Percentiles rank a stretch among this genome's conserved stretches.
phyloP scores from a whole-genome alignment of 768 basidiomycete genomes.

The Auricularia auricula-judae region DNA sequence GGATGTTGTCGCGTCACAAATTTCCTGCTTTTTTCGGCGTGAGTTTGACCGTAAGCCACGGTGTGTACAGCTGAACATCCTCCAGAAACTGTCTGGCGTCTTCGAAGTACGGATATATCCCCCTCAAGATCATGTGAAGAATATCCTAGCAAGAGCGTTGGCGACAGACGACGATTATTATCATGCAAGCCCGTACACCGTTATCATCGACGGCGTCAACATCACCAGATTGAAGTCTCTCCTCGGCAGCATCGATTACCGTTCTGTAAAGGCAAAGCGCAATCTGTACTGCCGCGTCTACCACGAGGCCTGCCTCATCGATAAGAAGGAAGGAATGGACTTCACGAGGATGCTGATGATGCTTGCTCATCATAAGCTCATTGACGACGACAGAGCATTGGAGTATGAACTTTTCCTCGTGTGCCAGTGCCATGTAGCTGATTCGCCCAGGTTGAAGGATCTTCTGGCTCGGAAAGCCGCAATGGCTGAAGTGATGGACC shows the following conservation, averaged over 20 bases:
- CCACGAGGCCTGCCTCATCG: conserved; percentile 74
- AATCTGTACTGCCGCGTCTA: conserved; percentile 65
- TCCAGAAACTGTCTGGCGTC: conserved; percentile 68
- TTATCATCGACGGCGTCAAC: conserved; percentile 45
- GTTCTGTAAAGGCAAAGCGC: conserved; percentile 51
- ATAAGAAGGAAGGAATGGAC: conserved; percentile 70
- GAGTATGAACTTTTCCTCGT: conserved; percentile 39
- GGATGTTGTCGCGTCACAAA: conserved; percentile 56
- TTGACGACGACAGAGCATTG: conserved; percentile 80
- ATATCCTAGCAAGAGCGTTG: conserved; percentile 43
- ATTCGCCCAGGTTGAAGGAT: conserved; percentile 57
- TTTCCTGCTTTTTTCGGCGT: conserved; percentile 79
- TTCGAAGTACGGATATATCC: conserved; percentile 88
- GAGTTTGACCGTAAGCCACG: conserved; percentile 20
- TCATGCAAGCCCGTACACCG: conserved; percentile 17
- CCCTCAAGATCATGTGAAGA: conserved; percentile 46
- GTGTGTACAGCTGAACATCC: background rate
- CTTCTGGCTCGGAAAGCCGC: conserved; percentile 64
- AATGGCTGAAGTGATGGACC: conserved; percentile 68
- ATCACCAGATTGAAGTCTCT: conserved; percentile 46
- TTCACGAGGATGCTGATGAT: conserved; percentile 84
- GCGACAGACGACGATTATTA: conserved; percentile 23
- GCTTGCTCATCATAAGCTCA: conserved; percentile 84
- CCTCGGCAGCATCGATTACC: conserved; percentile 55
- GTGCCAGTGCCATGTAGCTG: background rate